These are phyloP conservation scores for Tilletia caries DNA, from an alignment of 1,284 basidiomycete species.

Conservation along the genomic window DNA sequence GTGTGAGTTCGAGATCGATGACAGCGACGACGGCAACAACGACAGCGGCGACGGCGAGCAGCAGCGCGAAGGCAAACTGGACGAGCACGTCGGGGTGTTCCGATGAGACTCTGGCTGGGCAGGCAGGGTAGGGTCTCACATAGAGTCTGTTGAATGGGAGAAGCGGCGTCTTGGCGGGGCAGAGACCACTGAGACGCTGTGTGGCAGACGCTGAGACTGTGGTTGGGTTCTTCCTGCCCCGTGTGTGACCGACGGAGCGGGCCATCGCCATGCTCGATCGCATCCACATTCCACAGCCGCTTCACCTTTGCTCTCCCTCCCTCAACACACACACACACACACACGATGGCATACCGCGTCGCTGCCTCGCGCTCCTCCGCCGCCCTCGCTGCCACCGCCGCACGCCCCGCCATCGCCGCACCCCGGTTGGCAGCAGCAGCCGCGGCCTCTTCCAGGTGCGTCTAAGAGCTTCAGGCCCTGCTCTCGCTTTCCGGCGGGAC, in stretches of 20 bases:
- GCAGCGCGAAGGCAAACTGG: background rate
- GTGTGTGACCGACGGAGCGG: too few species aligned
- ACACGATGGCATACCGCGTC: conserved; percentile 14
- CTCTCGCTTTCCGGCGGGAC: background rate
- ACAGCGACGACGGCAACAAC: background rate
- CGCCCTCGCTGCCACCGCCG: background rate
- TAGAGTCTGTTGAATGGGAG: too few species aligned
- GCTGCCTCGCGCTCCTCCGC: conserved; percentile 8
- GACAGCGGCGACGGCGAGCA: background rate
- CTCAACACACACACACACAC: background rate
- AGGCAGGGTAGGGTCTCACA: too few species aligned
- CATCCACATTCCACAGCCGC: background rate
- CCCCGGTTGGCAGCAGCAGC: conserved; percentile 6
- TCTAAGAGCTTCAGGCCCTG: background rate
- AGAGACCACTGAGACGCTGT: too few species aligned
- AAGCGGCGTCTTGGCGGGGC: too few species aligned
- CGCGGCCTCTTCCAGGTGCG: conserved; percentile 8
- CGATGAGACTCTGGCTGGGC: too few species aligned
- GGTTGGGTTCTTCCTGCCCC: too few species aligned
- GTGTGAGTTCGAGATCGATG: background rate
- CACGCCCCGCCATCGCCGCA: conserved; percentile 2
- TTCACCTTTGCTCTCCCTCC: background rate
- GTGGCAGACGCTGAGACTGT: too few species aligned
- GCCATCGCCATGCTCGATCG: too few species aligned
- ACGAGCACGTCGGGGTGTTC: background rate